Evolutionary conservation across 2,329 filamentous ascomycete species (phyloP), one percentile per base, ranked within the genome.

Genomic region (Ampelomyces quisqualis): DNA sequence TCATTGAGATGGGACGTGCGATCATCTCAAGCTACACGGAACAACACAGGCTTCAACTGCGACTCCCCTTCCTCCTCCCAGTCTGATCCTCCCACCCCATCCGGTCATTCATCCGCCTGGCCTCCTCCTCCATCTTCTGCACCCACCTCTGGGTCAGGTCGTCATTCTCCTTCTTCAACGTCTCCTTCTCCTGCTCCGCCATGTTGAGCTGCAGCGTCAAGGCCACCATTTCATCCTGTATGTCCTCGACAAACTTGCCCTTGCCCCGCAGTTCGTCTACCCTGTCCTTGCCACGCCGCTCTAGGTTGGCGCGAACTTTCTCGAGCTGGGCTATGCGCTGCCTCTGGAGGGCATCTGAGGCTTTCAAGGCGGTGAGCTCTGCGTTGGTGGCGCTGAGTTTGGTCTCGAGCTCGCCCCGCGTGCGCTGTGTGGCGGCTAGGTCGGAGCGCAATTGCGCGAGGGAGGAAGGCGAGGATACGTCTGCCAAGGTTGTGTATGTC

Each of bases 101-200:
- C 34, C 51, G 32, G 31, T 57, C 51, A 37, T 97, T 97, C 85
- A 95, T 90, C 49, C 81, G 84, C 40, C 93, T 87, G 8, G 88
- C 91, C 72, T 96, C 90, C 62, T 84, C 79, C 3, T 84, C 85
- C 79, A 93, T 93, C 50, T 85, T 78, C 62, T 81, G 82, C 86
- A 97, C 90, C 89, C 90, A 97, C 39, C 93, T 78, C 65, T 90
- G 85, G 38, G 96, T 83, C 40, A 98, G 76, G 53, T 95, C 87
- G 62, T 88, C 84, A 63, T 97, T 97, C 66, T 97, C 93, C 44
- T 77, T 78, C 62, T 83, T 80, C 49, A 95, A 73, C 67, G 82
- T 84, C 62, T 85, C 82, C 19, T 79, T 77, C 60, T 82, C 81
- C 64, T 90, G 80, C 65, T 94, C 90, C 3, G 85, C 84, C 74